A percentile compares a stretch with the other conserved stretches of the same genome.
Conservation (phyloP, 108 stramenopile genomes). For the Nannochloropsis gaditana region DNA sequence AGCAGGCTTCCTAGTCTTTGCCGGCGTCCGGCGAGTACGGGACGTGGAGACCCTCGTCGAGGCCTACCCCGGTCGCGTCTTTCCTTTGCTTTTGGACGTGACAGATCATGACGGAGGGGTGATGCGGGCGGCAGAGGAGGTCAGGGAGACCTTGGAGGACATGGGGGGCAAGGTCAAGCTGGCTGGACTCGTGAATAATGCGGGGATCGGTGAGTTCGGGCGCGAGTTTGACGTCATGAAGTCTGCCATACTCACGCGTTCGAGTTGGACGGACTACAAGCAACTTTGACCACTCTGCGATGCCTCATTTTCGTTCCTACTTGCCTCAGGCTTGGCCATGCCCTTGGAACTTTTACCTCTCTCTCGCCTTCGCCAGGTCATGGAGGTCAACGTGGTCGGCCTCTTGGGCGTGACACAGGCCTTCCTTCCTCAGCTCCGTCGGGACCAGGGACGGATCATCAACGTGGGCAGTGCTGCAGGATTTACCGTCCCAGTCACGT, state of each 20-base stretch:
- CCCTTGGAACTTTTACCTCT: background rate
- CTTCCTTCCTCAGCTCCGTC: background rate
- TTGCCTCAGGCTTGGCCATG: background rate
- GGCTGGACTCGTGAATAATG: background rate
- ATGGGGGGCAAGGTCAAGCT: background rate
- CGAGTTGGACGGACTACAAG: too few species aligned
- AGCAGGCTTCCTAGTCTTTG: background rate
- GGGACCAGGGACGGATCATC: background rate
- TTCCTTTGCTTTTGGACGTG: conserved; percentile 13
- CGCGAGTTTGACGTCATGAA: too few species aligned
- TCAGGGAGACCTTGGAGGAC: background rate
- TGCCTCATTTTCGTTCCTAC: background rate
- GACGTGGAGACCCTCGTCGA: background rate
- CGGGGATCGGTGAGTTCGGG: background rate
- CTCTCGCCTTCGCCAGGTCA: background rate
- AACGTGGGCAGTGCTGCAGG: conserved; percentile 8
- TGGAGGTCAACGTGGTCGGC: background rate
- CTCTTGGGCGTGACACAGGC: background rate
- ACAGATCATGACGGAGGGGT: background rate
- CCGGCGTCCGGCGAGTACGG: background rate
- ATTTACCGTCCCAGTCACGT: background rate
- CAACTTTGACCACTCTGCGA: too few species aligned
- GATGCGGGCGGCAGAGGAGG: background rate
- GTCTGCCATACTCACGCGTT: too few species aligned
- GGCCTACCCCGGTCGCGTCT: background rate